These are phyloP conservation scores for Hemileccinum rubropunctum DNA, from an alignment of 768 basidiomycete species.

Conservation along the genomic window DNA sequence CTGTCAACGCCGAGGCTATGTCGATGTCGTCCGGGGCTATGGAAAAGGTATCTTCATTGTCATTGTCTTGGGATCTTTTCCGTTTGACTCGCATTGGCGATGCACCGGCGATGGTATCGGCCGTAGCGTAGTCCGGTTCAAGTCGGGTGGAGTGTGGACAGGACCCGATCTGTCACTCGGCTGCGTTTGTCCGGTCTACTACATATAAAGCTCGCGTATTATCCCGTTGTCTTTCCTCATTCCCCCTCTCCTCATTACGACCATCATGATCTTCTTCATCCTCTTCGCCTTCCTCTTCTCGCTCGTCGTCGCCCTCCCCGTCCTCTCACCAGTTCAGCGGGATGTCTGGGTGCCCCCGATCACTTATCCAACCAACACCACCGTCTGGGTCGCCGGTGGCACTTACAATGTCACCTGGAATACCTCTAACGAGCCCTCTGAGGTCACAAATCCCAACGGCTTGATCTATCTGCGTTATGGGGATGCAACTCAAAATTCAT, in stretches of 20 bases:
- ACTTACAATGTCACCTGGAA: conserved; percentile 48
- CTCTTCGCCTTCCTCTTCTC: conserved; percentile 25
- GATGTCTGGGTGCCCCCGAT: conserved; percentile 51
- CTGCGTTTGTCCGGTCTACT: no score
- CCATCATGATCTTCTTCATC: conserved; percentile 18
- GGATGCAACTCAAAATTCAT: conserved; percentile 30
- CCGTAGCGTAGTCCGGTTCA: neutral
- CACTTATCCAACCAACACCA: conserved; percentile 32
- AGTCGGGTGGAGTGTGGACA: neutral
- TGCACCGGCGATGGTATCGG: conserved; percentile 14
- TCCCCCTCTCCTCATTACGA: conserved; percentile 8
- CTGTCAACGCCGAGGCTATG: conserved; percentile 59
- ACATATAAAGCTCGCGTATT: conserved; percentile 14
- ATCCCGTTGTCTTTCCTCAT: neutral
- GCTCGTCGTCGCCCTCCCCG: conserved; percentile 31
- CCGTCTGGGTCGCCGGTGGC: conserved; percentile 42
- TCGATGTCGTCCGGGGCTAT: conserved; percentile 43
- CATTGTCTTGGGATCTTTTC: conserved; percentile 22
- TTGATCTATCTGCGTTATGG: conserved; percentile 41
- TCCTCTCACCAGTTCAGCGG: conserved; percentile 18
- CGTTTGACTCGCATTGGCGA: conserved; percentile 34
- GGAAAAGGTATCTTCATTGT: conserved; percentile 9
- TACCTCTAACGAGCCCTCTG: conserved; percentile 36
- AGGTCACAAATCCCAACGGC: conserved; percentile 50
- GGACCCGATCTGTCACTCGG: neutral